Evolutionary conservation across 495 filamentous ascomycete genomes (phyloP).

Genomic region (Penicillium soppii): DNA sequence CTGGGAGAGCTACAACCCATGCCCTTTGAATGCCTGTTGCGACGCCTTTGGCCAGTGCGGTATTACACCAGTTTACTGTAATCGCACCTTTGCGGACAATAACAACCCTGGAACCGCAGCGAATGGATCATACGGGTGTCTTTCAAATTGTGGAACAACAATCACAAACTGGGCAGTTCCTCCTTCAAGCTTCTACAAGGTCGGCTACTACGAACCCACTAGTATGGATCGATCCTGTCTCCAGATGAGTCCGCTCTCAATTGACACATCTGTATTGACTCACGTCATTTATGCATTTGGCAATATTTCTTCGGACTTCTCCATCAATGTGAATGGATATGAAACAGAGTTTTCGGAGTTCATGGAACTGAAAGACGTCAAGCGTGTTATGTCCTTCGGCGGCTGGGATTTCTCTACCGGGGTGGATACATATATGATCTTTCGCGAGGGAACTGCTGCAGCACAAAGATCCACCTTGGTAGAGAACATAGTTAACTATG

Average conservation of each 20-base stretch:
- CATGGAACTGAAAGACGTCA: slow-evolving; percentile 16
- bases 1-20: slow-evolving; percentile 18
- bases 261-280: too few relatives aligned
- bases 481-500: slow-evolving; percentile 34
- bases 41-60: slow-evolving; percentile 20
- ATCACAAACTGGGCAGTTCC: slow-evolving; percentile 20
- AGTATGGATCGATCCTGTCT: too few relatives aligned
- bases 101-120: slow-evolving; percentile 32
- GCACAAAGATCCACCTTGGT: slow-evolving; percentile 36
- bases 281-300: too few relatives aligned
- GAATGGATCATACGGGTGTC: slow-evolving; percentile 37
- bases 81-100: too few relatives aligned
- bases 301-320: too few relatives aligned
- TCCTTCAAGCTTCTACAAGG: neutral
- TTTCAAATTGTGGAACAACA: slow-evolving; percentile 43
- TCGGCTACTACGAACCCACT: slow-evolving; percentile 22
- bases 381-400: slow-evolving; percentile 46
- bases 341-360: slow-evolving; percentile 26
- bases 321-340: slow-evolving; percentile 21
- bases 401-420: slow-evolving; percentile 48
- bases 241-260: too few relatives aligned
- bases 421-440: slow-evolving; percentile 30
- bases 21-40: slow-evolving; percentile 32
- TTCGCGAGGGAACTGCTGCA: slow-evolving; percentile 33
- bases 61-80: slow-evolving; percentile 13